Evolutionary conservation across 139 green algal species (phyloP).

Genomic region (Trebouxia sp.): DNA sequence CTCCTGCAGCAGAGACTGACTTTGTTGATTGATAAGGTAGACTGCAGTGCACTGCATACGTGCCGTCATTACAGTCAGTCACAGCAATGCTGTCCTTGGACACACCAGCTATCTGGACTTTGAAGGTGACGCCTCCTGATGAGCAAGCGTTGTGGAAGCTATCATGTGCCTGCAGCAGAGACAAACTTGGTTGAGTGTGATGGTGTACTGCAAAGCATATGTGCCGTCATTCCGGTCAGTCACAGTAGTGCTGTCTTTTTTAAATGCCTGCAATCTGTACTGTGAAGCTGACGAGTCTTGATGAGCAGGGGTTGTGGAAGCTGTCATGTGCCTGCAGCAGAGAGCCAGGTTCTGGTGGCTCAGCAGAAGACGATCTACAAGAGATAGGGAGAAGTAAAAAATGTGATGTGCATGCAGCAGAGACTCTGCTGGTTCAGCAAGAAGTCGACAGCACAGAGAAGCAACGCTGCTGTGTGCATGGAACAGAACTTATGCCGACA

Average conservation of each 20-base stretch:
- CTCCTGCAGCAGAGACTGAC: constrained; percentile 23
- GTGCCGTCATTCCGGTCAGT: constrained; percentile 39
- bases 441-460: too few species aligned
- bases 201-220: constrained; percentile 36
- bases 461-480: background rate
- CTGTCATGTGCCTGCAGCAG: constrained; percentile 34
- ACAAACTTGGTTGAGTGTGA: background rate
- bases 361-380: too few species aligned
- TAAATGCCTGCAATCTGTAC: constrained; percentile 24
- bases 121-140: constrained; percentile 30
- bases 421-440: too few species aligned
- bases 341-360: background rate
- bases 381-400: too few species aligned
- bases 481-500: too few species aligned
- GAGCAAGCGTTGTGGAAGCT: constrained; percentile 25
- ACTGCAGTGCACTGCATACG: constrained; percentile 38
- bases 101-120: constrained; percentile 25
- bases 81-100: background rate
- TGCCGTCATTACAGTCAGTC: constrained; percentile 39
- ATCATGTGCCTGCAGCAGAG: constrained; percentile 34
- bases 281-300: constrained; percentile 28
- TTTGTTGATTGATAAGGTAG: constrained; percentile 6
- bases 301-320: constrained; percentile 26
- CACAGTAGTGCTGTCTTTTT: background rate
- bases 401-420: too few species aligned